phyloP scores from a whole-genome alignment of 352 stramenopile species.

The Pseudoperonospora humuli region DNA sequence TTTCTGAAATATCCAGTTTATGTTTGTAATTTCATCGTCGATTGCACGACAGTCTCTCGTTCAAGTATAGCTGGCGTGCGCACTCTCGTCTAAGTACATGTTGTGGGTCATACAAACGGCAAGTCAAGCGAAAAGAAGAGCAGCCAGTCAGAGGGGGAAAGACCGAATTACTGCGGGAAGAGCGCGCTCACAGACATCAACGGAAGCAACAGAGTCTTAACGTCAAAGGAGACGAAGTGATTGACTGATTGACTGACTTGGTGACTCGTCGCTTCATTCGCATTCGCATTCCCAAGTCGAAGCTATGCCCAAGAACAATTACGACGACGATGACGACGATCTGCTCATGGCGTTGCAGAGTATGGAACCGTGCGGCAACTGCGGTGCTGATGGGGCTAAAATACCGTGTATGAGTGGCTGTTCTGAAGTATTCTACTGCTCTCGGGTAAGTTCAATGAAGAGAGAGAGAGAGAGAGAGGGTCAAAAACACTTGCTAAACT shows the following conservation, averaged over 20 bases:
- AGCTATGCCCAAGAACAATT: conserved; percentile 57
- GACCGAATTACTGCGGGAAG: too few species aligned
- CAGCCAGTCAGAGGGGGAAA: too few species aligned
- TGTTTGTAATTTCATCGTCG: too few species aligned
- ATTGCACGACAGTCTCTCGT: conserved; percentile 17
- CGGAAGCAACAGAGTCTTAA: too few species aligned
- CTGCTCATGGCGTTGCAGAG: conserved; percentile 79
- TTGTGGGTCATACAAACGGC: conserved; percentile 13
- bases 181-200: too few species aligned
- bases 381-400: conserved; percentile 67
- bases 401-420: conserved; percentile 85
- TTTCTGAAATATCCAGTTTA: conserved; percentile 27
- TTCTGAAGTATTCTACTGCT: conserved; percentile 84
- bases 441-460: conserved; percentile 30
- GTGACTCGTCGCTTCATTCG: too few species aligned
- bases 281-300: background rate
- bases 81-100: conserved; percentile 11
- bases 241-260: too few species aligned
- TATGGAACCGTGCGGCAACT: conserved; percentile 84
- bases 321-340: conserved; percentile 83
- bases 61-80: conserved; percentile 17
- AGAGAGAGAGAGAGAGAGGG: background rate
- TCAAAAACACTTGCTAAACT: background rate
- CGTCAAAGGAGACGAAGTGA: too few species aligned
- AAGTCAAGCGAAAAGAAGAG: conserved; percentile 6